phyloP scores from a whole-genome alignment of 2,329 filamentous ascomycete genomes.

The Biscogniauxia marginata region DNA sequence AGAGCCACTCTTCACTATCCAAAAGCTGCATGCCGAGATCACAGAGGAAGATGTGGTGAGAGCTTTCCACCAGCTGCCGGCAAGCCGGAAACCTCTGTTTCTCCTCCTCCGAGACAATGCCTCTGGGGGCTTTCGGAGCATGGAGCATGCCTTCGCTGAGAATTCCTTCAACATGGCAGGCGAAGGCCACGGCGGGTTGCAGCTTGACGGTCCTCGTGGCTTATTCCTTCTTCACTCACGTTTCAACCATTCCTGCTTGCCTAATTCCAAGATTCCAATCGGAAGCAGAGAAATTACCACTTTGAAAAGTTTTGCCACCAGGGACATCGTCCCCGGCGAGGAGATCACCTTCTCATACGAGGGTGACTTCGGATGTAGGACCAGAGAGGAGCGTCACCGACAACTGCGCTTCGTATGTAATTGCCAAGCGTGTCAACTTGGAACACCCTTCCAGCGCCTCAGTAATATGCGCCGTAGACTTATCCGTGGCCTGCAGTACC shows the following conservation, averaged over 20 bases:
- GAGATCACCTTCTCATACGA: constrained; percentile 4
- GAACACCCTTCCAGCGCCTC: not conserved
- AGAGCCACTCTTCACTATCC: not conserved
- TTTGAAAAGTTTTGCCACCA: not conserved
- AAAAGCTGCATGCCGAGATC: not conserved
- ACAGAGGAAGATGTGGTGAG: not conserved
- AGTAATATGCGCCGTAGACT: not conserved
- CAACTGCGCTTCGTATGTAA: not conserved
- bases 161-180: constrained; percentile 1
- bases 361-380: not conserved
- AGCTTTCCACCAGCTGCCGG: not conserved
- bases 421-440: not conserved
- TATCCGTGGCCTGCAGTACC: not conserved
- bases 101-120: not conserved
- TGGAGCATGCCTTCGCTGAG: not conserved
- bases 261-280: constrained; percentile 1
- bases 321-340: constrained; percentile 4
- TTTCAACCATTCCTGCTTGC: constrained; percentile 8
- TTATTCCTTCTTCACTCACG: constrained; percentile 5
- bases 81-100: not conserved
- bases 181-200: not conserved
- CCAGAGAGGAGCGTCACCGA: not conserved
- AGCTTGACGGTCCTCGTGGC: not conserved
- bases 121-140: not conserved
- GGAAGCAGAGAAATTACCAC: not conserved